These are phyloP conservation scores for Aristolochia fimbriata DNA, from an alignment of 164 flowering plant species.

Conservation along the genomic window DNA sequence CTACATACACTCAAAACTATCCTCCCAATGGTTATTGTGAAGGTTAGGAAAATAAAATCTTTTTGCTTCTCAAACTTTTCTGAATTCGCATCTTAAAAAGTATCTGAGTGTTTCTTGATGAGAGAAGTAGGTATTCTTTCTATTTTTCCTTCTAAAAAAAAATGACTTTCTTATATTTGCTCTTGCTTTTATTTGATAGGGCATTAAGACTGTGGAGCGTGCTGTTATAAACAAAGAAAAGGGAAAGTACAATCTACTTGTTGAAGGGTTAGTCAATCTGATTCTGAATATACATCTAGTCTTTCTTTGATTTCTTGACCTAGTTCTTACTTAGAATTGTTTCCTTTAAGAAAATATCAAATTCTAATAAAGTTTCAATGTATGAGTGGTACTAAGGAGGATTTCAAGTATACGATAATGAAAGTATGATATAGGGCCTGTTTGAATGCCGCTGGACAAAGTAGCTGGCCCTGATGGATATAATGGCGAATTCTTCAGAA, in stretches of 20 bases:
- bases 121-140: not conserved
- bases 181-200: conserved; percentile 30
- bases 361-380: no score
- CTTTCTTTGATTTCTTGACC: not conserved
- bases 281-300: not conserved
- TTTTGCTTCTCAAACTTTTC: not conserved
- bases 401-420: no score
- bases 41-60: conserved; percentile 34
- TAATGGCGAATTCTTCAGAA: no score
- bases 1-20: conserved; percentile 42
- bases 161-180: not conserved
- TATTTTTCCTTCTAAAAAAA: no score
- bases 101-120: not conserved
- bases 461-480: no score
- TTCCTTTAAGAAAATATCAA: no score
- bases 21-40: conserved; percentile 64
- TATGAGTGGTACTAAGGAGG: no score
- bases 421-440: no score
- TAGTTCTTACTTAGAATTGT: not conserved
- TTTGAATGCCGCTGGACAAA: no score
- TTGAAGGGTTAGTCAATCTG: conserved; percentile 72
- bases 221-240: conserved; percentile 43
- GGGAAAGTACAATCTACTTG: conserved; percentile 40
- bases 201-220: conserved; percentile 69
- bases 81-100: not conserved